Evolutionary conservation across 306 rosid species (phyloP), one percentile per base, ranked within the genome.

Genomic region (Crataegus laevigata): DNA sequence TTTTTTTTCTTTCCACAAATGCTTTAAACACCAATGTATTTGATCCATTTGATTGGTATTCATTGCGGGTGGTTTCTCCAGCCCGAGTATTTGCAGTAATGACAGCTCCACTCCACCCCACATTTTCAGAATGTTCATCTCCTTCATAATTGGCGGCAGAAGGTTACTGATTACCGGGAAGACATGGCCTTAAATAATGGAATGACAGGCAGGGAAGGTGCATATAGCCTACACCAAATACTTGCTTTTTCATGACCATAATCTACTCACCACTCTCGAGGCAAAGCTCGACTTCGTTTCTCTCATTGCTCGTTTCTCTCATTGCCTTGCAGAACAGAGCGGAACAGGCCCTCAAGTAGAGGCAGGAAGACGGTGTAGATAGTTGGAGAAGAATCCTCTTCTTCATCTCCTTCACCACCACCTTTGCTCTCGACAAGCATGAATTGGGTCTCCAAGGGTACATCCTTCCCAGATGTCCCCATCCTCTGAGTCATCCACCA

Each of bases 401-500:
- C 80, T 22, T 83, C 89, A 68, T 69, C 81, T 19, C 52, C 86
- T 40, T 85, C 91, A 4, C 43, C 69, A 26, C 45, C 77, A n/a
- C 76, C 85, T 82, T 90, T 83, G 85, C 88, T 89, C 85, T 96
- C 99, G 67, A 96, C 87, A 3, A 96, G 91, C 91, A 96, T 78
- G 86, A 92, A 96, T 36, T 96, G 99, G 14, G 99, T 96, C 89
- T 96, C 99, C 51, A 96, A 69, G 58, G 99, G 99, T 72, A 96
- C 82, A 72, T 96, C 99, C 79, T 75, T 86, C 61, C 97, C 99
- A 81, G 85, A 86, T 22, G 86, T 87, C 73, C 99, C 99, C 96
- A 90, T 92, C 73, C 96, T 92, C 57, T 96, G 99, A n/a, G 99
- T 92, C 99, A 94, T 94, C 99, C 99, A 94, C 99, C 99, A 94